Evolutionary conservation across 345 rosid species (phyloP), one percentile per base, ranked within the genome.

Genomic region (Lenwebbia sp.): DNA sequence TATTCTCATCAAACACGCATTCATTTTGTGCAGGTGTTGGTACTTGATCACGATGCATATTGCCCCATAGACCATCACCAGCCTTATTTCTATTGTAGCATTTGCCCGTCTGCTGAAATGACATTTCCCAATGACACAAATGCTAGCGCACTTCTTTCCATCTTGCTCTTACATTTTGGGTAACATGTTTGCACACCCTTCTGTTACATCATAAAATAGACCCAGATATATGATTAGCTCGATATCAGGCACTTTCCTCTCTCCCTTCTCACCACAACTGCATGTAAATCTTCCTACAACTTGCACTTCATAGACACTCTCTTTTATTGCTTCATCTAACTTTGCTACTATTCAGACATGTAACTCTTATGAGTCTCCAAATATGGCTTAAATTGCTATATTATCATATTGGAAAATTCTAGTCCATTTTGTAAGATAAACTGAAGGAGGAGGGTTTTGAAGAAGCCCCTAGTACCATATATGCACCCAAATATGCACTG

Each of bases 401-500:
- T 70, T 22, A 33, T 37, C 78, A 22, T 37, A 37, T 70, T 70
- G 78, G 78, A 37, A 70, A 70, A 70, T 37, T 33, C 78, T 70
- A 33, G 78, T 37, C 25, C 78, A 70, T 70, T 37, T 70, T 70
- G 25, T 19, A 70, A 33, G 81, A 70, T 70, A 33, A 70, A 70
- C 81, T 70, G 81, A 70, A 70, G 81, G 81, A 70, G 60, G 47
- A 83, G 13, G 30, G 15, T 41, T 47, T 50, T 58, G 81, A 44
- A 84, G 81, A 70, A 58, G 37, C 54, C 25, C 30, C 17, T 4
- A 85, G 81, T 97, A 95, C 99, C 98, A 90, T 89, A 94, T 88
- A 97, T 97, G 92, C 98, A 96, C 56, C 96, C 96, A 92, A 97
- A 97, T 85, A 96, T 97, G 91, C 99, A 96, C 89, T 96, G 99